Evolutionary conservation across 495 filamentous ascomycete species (phyloP), one percentile per base, ranked within the genome.

Genomic region (Penicillium argentinense): DNA sequence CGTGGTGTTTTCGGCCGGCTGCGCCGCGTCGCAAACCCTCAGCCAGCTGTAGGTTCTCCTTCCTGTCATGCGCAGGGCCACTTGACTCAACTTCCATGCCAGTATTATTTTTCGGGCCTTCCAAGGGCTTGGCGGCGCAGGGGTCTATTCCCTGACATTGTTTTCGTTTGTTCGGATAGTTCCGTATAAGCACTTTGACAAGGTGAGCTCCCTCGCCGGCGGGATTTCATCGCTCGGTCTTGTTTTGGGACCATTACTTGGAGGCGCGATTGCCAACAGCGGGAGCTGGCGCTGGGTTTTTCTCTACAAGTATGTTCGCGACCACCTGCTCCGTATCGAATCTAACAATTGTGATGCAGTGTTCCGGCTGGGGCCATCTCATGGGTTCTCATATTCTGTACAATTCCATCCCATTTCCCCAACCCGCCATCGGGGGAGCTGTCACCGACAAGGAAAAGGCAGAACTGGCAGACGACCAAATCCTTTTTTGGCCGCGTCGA

Each of bases 51-150:
- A 45, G 40, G 72, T 57, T 30, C 21, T 21, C 40, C 9, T 29
- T 19, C 50, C 56, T 5, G n/a, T n/a, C n/a, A n/a, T n/a, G n/a
- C n/a, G n/a, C n/a, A n/a, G n/a, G n/a, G n/a, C n/a, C n/a, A 66
- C 64, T 1, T 32, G 19, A 28, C 9, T 19, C 7, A 17, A 37
- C 19, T 5, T 6, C 3, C 9, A 27, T 26, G 0, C 19, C 32
- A 79, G 75, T 1, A 76, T 81, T 36, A 56, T 78, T 1, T 72
- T 70, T 30, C 72, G 77, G 2, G 64, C 72, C 0, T 69, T 81
- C 26, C 81, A 84, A 52, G 80, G 81, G 7, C 48, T 81, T 3
- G 76, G 78, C 3, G 77, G 56, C 4, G 68, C 68, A 0, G 79
- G 80, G 0, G 68, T 77, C 18, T 81, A 76, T 47, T 74, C 38